Evolutionary conservation across 768 basidiomycete genomes (phyloP).

Genomic region (Suillus bovinus): DNA sequence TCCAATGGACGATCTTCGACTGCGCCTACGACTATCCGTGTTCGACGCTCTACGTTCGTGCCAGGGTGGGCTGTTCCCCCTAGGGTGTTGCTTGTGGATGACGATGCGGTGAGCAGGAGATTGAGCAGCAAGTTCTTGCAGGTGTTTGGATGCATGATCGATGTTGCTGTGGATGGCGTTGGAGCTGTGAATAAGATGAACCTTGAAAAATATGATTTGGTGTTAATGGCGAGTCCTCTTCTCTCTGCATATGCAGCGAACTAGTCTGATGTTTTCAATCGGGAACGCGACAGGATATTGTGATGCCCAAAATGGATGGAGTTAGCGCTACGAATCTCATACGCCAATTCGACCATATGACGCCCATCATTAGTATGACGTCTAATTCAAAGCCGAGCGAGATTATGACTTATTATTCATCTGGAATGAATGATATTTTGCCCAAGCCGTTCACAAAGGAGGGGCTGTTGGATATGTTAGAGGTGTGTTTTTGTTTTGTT

Average conservation of each 20-base stretch:
- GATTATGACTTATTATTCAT: constrained; percentile 74
- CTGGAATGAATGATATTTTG: constrained; percentile 94
- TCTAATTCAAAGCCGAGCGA: constrained; percentile 91
- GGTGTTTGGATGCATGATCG: constrained; percentile 93
- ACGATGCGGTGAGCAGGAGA: constrained; percentile 89
- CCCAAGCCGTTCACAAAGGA: constrained; percentile 98
- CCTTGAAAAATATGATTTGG: constrained; percentile 91
- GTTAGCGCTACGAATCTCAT: constrained; percentile 91
- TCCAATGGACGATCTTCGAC: constrained; percentile 24
- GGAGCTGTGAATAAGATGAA: constrained; percentile 97
- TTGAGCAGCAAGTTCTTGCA: constrained; percentile 92
- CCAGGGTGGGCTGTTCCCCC: constrained; percentile 93
- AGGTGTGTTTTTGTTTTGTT: constrained; percentile 47
- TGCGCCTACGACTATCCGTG: constrained; percentile 42
- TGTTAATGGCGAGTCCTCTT: constrained; percentile 76
- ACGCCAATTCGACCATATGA: constrained; percentile 91
- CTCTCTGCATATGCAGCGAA: not conserved
- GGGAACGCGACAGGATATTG: constrained; percentile 69
- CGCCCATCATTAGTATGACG: constrained; percentile 99
- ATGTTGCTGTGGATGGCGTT: constrained; percentile 92
- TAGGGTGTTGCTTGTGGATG: constrained; percentile 89
- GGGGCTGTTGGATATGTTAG: constrained; percentile 88
- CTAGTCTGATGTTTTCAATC: constrained; percentile 5
- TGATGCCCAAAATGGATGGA: constrained; percentile 89
- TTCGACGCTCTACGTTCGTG: constrained; percentile 77